Conservation (phyloP, 768 basidiomycete species). For the Lepiota venenata region DNA sequence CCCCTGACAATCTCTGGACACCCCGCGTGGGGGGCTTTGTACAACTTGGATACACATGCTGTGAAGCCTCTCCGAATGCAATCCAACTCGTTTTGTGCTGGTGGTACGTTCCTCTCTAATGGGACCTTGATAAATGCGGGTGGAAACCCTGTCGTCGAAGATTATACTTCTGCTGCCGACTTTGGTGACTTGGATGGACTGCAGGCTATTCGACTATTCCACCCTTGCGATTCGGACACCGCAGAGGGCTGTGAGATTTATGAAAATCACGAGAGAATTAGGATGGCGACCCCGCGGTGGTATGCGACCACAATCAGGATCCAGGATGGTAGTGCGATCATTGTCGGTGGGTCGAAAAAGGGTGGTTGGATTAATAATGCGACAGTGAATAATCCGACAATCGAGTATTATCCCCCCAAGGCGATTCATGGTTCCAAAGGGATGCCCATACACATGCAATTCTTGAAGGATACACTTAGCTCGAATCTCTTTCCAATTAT, state of each 20-base stretch:
- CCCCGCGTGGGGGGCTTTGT: constrained; percentile 80
- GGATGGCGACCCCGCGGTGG: constrained; percentile 80
- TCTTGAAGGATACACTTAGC: constrained; percentile 68
- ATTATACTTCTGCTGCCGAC: constrained; percentile 61
- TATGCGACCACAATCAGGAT: constrained; percentile 72
- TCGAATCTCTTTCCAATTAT: constrained; percentile 84
- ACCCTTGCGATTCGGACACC: constrained; percentile 54
- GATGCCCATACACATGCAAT: constrained; percentile 57
- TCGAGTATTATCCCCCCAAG: constrained; percentile 84
- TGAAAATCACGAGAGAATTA: constrained; percentile 60
- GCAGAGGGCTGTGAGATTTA: constrained; percentile 54
- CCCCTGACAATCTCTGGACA: constrained; percentile 70
- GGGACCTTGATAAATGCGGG: constrained; percentile 79
- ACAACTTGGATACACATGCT: constrained; percentile 61
- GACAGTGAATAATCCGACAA: constrained; percentile 76
- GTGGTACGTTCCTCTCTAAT: constrained; percentile 73
- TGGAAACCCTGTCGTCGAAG: constrained; percentile 74
- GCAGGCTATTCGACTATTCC: constrained; percentile 69
- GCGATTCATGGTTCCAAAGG: constrained; percentile 64
- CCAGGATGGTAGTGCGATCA: constrained; percentile 77
- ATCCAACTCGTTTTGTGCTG: constrained; percentile 87
- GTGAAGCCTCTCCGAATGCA: constrained; percentile 59
- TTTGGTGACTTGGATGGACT: constrained; percentile 75
- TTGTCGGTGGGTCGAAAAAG: constrained; percentile 76
- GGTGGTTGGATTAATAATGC: constrained; percentile 87